Evolutionary conservation across 371 early-diverging fungal genomes (phyloP), one percentile per base, ranked within the genome.

Genomic region (Mortierella sp.): DNA sequence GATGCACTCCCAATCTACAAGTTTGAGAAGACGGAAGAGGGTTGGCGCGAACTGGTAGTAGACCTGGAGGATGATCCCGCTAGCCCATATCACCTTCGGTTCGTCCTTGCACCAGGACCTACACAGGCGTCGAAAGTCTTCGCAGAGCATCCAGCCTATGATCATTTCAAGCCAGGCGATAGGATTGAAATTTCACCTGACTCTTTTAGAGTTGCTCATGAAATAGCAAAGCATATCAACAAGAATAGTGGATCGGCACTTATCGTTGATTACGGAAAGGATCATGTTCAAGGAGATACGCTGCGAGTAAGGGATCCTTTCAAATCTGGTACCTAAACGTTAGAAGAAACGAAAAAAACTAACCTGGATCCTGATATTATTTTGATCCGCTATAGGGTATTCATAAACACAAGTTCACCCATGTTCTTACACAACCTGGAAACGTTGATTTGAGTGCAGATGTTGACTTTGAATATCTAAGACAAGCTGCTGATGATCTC

Each of bases 1-100:
- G 99, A 99, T 77, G 98, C 99, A 1, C 84, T 99, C 43, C 97
- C 99, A 0, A 88, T 98, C 38, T 93, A 94, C 84, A 91, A 90
- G 70, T 97, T 97, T 76, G 87, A 95, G 88, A 88, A 87, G 83
- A 92, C 93, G 0, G 82, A 85, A 0, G 83, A 90, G 22, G 96
- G 96, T 11, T 97, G 97, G 98, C 86, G 94, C 38, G 98, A 98
- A 74, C 83, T 97, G 22, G 70, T 97, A 48, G 91, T 98, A 4
- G 97, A 96, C 84, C 71, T 93, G n/a, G 95, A 95, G 66, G 92
- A 92, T 28, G 85, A 88, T 2, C 69, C 81, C 5, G 66, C 43
- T 41, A 92, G 93, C 72, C 84, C 89, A 1, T 84, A 90, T 58
- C 92, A 96, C 74, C 97, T 98, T 71, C 89, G 93, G 22, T 88